Evolutionary conservation across 2,329 filamentous ascomycete genomes (phyloP), one percentile per base, ranked within the genome.

Genomic region (Neospermospora avenae): DNA sequence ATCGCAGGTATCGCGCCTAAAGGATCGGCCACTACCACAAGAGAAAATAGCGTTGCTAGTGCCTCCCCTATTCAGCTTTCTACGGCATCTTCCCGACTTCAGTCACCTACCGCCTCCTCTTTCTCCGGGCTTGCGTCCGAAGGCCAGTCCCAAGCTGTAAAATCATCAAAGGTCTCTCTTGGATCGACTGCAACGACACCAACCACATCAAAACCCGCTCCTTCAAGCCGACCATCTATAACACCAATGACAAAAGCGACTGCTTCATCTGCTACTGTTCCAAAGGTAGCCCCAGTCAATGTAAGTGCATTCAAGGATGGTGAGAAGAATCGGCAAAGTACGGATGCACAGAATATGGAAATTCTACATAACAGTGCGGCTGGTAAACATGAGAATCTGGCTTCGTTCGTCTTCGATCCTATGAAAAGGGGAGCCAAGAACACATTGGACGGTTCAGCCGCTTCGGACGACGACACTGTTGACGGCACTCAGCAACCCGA

Each of bases 261-360:
- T 1, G 54, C 67, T n/a, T 71, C 71, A 1, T 62, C 68, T 20
- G 67, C 65, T 24, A 63, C 68, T 24, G 61, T 68, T 62, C 78
- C 83, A 31, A 75, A 75, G 22, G 70, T 80, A 42, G 78, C 80
- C 1, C 78, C 83, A 3, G 74, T 81, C 13, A 80, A 80, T 53
- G 77, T 81, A 8, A 79, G 73, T 62, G 78, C 76, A 16, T 77
- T 79, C 63, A 77, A 77, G 58, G 79, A 82, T 60, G 75, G 73
- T 61, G 81, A 85, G 55, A 70, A 72, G 22, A 72, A 74, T 51
- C 78, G 81, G 49, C 77, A 51, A 16, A 51, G 34, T 34, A 14
- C 54, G 14, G 64, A 59, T 60, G 59, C 35, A 55, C 72, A 54
- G 65, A 66, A 28, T 70, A 22, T 45, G n/a, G 64, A 65, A 11